Percentiles rank a stretch among this genome's conserved stretches.
phyloP scores from a whole-genome alignment of 768 basidiomycete genomes.

The Hypholoma sublateritium region DNA sequence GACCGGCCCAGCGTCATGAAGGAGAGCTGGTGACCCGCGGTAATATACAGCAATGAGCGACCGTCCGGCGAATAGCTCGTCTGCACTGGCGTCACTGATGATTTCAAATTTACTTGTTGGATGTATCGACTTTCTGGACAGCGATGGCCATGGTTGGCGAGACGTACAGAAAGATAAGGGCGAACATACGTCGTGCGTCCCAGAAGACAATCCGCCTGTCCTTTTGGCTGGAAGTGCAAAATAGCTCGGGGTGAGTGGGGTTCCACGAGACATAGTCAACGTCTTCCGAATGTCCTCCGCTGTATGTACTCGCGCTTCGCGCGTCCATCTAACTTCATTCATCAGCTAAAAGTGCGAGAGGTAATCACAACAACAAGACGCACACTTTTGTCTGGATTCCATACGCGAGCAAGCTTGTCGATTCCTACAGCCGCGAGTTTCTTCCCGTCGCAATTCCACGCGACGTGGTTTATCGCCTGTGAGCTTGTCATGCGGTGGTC shows the following conservation, averaged over 20 bases:
- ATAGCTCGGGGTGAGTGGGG: constrained; percentile 80
- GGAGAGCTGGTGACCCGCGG: constrained; percentile 58
- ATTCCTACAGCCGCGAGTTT: constrained; percentile 80
- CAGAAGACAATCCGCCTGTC: constrained; percentile 78
- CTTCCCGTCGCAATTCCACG: constrained; percentile 85
- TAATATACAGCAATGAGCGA: constrained; percentile 60
- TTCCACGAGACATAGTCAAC: constrained; percentile 87
- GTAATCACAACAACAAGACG: constrained; percentile 21
- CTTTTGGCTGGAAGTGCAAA: constrained; percentile 77
- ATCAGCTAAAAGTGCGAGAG: neutral
- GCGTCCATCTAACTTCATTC: constrained; percentile 57
- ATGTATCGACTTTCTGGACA: constrained; percentile 64
- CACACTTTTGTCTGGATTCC: constrained; percentile 78
- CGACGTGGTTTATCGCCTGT: constrained; percentile 72
- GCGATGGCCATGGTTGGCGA: neutral
- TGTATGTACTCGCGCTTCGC: constrained; percentile 61
- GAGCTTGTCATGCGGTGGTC: constrained; percentile 66
- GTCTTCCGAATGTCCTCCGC: constrained; percentile 75
- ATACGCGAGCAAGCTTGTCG: constrained; percentile 76
- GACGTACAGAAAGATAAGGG: neutral
- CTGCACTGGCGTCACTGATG: constrained; percentile 50
- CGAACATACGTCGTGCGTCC: constrained; percentile 74
- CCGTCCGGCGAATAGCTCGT: constrained; percentile 76
- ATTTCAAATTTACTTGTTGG: constrained; percentile 60
- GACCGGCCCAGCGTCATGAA: constrained; percentile 60